phyloP scores from a whole-genome alignment of 2,329 filamentous ascomycete genomes.

The Claviceps fusiformis region DNA sequence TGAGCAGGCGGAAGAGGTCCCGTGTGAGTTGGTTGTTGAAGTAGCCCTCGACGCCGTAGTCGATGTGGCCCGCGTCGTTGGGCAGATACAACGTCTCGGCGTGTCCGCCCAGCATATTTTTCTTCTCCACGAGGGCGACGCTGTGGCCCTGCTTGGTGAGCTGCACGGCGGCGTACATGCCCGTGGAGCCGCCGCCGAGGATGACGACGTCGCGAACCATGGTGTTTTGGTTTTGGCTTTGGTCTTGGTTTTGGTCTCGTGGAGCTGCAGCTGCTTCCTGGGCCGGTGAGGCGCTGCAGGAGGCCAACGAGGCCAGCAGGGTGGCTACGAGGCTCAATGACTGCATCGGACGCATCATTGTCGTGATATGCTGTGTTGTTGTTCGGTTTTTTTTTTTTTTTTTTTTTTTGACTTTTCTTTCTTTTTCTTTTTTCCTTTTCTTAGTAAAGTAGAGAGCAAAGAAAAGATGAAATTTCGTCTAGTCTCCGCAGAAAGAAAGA shows the following conservation, averaged over 20 bases:
- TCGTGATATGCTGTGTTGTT: neutral
- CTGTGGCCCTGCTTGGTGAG: conserved; percentile 23
- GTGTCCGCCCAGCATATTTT: conserved; percentile 25
- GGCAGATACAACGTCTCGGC: conserved; percentile 20
- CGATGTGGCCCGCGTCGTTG: conserved; percentile 13
- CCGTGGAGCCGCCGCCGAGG: conserved; percentile 28
- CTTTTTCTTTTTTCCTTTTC: no score
- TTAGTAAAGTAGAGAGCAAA: neutral
- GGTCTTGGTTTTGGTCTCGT: no score
- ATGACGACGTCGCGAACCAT: conserved; percentile 15
- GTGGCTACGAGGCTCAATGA: neutral
- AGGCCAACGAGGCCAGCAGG: neutral
- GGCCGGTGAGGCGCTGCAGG: neutral
- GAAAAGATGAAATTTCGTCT: neutral
- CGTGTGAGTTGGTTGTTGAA: conserved; percentile 19
- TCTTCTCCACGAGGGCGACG: conserved; percentile 26
- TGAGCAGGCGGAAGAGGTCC: conserved; percentile 23
- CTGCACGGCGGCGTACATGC: conserved; percentile 25
- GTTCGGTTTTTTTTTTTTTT: no score
- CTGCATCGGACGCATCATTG: neutral
- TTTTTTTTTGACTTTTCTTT: no score
- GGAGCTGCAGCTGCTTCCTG: neutral
- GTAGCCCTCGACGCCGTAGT: conserved; percentile 15
- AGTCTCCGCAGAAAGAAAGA: neutral
- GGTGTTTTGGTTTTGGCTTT: neutral